Percentiles rank a stretch among this genome's conserved stretches.
phyloP scores from a whole-genome alignment of 306 rosid genomes.

The Malus fusca region DNA sequence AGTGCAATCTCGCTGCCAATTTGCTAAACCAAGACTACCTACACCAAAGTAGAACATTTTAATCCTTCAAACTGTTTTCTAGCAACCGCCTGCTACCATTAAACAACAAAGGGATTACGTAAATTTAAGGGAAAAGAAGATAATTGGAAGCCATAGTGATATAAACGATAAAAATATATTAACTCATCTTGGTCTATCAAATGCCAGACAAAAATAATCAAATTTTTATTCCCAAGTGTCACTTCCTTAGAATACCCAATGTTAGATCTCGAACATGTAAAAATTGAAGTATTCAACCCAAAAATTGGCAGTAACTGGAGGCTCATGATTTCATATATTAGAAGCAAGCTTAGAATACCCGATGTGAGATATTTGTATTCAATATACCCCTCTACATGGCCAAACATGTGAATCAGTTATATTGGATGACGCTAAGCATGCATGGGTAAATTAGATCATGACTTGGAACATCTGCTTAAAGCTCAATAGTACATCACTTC shows the following conservation, averaged over 20 bases:
- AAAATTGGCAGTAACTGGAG: not conserved
- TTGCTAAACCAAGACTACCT: no score
- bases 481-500: no score
- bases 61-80: slow-evolving; percentile 62
- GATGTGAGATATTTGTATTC: not conserved
- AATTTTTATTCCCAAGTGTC: not conserved
- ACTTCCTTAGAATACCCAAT: not conserved
- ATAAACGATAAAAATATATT: not conserved
- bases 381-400: not conserved
- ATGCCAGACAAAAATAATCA: not conserved
- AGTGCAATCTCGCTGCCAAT: no score
- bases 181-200: not conserved
- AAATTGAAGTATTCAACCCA: not conserved
- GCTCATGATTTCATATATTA: not conserved
- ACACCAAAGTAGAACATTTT: no score
- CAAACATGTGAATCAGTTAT: not conserved
- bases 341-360: not conserved
- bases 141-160: not conserved
- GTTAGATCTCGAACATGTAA: not conserved
- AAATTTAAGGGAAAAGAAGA: not conserved
- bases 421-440: not conserved
- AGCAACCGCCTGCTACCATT: slow-evolving; percentile 60
- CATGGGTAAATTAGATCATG: not conserved
- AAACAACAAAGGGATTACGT: no score
- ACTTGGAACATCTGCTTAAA: no score